phyloP scores from a whole-genome alignment of 2,329 filamentous ascomycete genomes.

The Xylaria digitata region DNA sequence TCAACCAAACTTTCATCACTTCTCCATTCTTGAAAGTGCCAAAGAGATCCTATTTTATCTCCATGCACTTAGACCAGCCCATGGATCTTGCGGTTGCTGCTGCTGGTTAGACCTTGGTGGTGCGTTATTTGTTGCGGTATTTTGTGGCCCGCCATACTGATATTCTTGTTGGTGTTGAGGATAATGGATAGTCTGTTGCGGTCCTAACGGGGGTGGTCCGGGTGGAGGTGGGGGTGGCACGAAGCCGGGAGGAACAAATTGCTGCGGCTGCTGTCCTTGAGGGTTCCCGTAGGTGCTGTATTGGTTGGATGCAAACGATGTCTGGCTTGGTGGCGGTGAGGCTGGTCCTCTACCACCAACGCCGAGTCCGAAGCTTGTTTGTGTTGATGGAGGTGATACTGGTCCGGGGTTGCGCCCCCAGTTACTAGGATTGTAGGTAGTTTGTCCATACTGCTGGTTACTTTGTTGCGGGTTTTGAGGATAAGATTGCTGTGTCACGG shows the following conservation, averaged over 20 bases:
- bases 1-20: not conserved
- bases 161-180: slow-evolving; percentile 50
- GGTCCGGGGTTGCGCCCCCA: slow-evolving; percentile 69
- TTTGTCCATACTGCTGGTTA: slow-evolving; percentile 60
- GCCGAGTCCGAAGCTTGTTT: slow-evolving; percentile 53
- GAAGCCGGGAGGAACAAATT: slow-evolving; percentile 66
- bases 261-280: slow-evolving; percentile 55
- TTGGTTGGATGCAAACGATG: slow-evolving; percentile 57
- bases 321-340: slow-evolving; percentile 67
- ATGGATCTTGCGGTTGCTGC: slow-evolving; percentile 60
- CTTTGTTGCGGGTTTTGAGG: slow-evolving; percentile 53
- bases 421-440: slow-evolving; percentile 67
- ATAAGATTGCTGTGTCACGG: slow-evolving; percentile 49
- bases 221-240: slow-evolving; percentile 73
- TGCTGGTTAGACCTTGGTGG: slow-evolving; percentile 47
- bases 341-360: slow-evolving; percentile 53
- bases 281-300: slow-evolving; percentile 61
- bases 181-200: slow-evolving; percentile 71
- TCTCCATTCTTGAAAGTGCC: not conserved
- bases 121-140: slow-evolving; percentile 39
- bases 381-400: slow-evolving; percentile 57
- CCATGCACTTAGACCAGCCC: slow-evolving; percentile 65
- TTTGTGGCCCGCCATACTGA: slow-evolving; percentile 43
- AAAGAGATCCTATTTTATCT: slow-evolving; percentile 51
- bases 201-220: slow-evolving; percentile 70